Conservation (phyloP, 768 basidiomycete genomes). For the Suillus tomentosus region DNA sequence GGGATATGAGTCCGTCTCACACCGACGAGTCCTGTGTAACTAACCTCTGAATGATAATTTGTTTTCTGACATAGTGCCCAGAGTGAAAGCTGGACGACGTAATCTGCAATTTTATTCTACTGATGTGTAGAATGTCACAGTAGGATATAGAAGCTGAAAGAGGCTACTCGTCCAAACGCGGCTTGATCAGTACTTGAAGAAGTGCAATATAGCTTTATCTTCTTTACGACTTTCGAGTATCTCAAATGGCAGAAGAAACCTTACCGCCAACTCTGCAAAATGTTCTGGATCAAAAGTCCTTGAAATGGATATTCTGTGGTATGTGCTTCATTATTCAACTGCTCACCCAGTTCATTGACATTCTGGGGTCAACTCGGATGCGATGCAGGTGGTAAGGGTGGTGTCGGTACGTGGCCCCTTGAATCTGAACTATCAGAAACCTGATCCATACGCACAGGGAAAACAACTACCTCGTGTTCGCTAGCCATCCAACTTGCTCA, state of each 20-base stretch:
- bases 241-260: slow-evolving; percentile 58
- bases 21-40: neutral
- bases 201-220: slow-evolving; percentile 22
- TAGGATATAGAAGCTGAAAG: slow-evolving; percentile 19
- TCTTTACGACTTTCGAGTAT: slow-evolving; percentile 16
- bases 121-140: slow-evolving; percentile 18
- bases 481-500: slow-evolving; percentile 95
- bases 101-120: slow-evolving; percentile 1
- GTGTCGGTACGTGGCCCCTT: slow-evolving; percentile 71
- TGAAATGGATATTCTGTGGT: slow-evolving; percentile 99
- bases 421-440: neutral
- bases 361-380: neutral
- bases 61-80: slow-evolving; percentile 25
- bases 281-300: slow-evolving; percentile 85
- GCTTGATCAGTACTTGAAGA: slow-evolving; percentile 17
- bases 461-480: slow-evolving; percentile 97
- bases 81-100: neutral
- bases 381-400: slow-evolving; percentile 89
- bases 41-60: slow-evolving; percentile 44
- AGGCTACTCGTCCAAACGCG: slow-evolving; percentile 7
- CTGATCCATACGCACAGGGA: slow-evolving; percentile 54
- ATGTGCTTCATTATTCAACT: slow-evolving; percentile 35
- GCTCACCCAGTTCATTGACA: slow-evolving; percentile 11
- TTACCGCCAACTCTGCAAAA: slow-evolving; percentile 91
- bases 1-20: slow-evolving; percentile 9